Evolutionary conservation across 257 asterid species (phyloP), one percentile per base, ranked within the genome.

Genomic region (Petrea volubilis): DNA sequence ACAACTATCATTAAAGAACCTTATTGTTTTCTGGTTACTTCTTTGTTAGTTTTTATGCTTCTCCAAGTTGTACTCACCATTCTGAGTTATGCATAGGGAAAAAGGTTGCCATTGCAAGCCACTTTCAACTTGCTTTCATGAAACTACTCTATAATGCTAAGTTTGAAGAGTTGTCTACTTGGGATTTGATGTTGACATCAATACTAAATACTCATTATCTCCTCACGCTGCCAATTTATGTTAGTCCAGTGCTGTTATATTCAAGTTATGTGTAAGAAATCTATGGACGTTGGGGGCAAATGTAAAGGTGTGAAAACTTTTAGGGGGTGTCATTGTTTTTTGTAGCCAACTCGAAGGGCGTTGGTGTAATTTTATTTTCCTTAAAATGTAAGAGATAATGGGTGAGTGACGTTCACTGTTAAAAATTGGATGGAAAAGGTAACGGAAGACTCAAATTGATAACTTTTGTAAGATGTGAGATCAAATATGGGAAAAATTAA

Each of bases 121-220:
- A 82, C 68, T 91, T 93, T 81, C 96, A 91, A 75, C 91, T 66
- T 23, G 83, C 96, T 71, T 87, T 93, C 78, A 73, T 89, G 82
- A 88, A 85, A 73, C 84, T 93, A 74, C 98, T 93, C 52, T 58
- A 72, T 34, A 86, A 80, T 79, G 98, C 98, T 5, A 96, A 80
- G 79, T 93, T 91, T 75, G 97, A 91, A 77, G 97, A 93, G 84
- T 82, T 93, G 76, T 89, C 97, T 44, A 85, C 88, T 41, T 82
- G 92, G 79, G 97, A 93, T 85, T 82, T 93, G 85, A 75, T 79
- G 81, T 75, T 93, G 80, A 74, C 98, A 41, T 85, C 96, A 51
- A 88, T 96, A 33, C 78, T 93, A 46, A 93, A 89, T 80, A 89
- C 93, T 15, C 96, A 93, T 81, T 93, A 93, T 83, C 96, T 93